Evolutionary conservation across 2,329 filamentous ascomycete species (phyloP).

Genomic region (Curvularia lunata): DNA sequence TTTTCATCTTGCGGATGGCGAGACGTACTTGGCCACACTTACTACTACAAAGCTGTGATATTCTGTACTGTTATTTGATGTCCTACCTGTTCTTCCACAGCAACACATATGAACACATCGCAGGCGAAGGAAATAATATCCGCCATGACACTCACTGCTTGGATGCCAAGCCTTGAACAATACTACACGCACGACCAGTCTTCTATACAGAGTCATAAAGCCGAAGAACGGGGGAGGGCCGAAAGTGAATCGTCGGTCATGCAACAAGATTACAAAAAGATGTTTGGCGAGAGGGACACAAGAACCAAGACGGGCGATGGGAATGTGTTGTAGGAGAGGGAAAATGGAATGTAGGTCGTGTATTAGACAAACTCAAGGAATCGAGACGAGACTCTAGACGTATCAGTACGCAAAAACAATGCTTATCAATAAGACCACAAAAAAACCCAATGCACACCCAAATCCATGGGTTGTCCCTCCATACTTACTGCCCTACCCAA

Average conservation of each 20-base stretch:
- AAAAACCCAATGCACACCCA: neutral
- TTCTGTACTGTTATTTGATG: neutral
- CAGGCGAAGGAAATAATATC: neutral
- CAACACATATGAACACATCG: neutral
- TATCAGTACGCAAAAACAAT: neutral
- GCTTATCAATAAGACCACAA: neutral
- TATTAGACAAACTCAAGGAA: neutral
- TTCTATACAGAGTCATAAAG: neutral
- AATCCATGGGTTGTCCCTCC: neutral
- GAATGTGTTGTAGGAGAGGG: neutral
- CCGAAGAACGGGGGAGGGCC: neutral
- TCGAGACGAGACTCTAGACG: neutral
- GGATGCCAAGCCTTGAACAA: neutral
- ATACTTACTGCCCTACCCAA: neutral
- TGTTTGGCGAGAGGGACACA: too few relatives aligned
- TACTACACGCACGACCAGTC: neutral
- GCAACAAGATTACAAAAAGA: slow-evolving; percentile 3
- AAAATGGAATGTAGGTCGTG: neutral
- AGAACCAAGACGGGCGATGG: neutral
- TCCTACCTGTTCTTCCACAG: neutral
- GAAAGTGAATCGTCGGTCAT: neutral
- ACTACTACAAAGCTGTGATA: neutral
- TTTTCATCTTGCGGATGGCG: neutral
- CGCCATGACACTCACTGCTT: neutral
- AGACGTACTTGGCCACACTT: neutral